phyloP scores from a whole-genome alignment of 164 flowering plant genomes.

The Magnolia sinica region DNA sequence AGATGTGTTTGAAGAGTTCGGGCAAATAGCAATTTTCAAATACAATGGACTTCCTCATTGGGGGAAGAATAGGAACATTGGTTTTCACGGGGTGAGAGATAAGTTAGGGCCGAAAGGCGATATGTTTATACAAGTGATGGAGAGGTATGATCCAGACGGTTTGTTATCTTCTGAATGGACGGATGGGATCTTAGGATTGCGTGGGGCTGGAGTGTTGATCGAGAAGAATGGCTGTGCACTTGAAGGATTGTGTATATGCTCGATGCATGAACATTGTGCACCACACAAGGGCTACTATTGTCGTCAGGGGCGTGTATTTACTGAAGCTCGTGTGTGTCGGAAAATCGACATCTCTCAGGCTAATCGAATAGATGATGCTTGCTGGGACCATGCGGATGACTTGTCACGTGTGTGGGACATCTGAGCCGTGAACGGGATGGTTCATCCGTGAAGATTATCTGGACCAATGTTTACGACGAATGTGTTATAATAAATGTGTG shows the following conservation, averaged over 20 bases:
- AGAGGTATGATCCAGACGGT: conserved; percentile 10
- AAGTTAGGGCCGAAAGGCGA: background rate
- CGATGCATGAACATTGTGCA: conserved; percentile 9
- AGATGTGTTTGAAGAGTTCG: conserved; percentile 12
- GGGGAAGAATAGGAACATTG: conserved; percentile 16
- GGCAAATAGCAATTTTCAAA: conserved; percentile 14
- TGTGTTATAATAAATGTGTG: no score
- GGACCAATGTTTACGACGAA: no score
- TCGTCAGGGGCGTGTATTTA: conserved; percentile 7
- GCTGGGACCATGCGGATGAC: no score
- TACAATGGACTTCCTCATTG: conserved; percentile 11
- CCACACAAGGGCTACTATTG: conserved; percentile 9
- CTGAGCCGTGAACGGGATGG: no score
- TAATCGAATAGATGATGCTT: no score
- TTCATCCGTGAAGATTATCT: no score
- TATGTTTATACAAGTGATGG: conserved; percentile 6
- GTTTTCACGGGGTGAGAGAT: conserved; percentile 1
- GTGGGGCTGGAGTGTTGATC: background rate
- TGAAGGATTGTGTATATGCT: conserved; percentile 15
- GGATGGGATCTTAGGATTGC: background rate
- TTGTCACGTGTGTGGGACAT: no score
- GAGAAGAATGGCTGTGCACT: conserved; percentile 9
- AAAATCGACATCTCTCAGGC: background rate
- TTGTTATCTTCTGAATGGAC: no score
- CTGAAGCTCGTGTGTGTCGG: conserved; percentile 9